Conservation (phyloP, 441 rosid species). For the Kokia cookei region DNA sequence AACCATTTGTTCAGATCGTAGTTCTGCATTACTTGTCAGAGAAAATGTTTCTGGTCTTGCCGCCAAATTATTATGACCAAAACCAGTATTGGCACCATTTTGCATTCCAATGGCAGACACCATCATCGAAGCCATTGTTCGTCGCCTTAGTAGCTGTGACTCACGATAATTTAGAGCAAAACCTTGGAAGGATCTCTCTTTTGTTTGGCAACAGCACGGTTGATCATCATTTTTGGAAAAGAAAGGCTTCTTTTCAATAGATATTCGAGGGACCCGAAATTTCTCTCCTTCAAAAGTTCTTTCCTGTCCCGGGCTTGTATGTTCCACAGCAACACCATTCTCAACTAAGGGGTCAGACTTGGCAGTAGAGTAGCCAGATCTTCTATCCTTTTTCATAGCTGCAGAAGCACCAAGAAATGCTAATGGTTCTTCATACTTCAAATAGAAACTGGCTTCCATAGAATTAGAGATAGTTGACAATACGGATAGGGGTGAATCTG, state of each 20-base stretch:
- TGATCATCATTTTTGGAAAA: slow-evolving; percentile 44
- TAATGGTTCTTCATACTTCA: slow-evolving; percentile 31
- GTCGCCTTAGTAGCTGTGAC: slow-evolving; percentile 47
- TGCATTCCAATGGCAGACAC: slow-evolving; percentile 29
- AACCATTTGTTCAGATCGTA: slow-evolving; percentile 31
- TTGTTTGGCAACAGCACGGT: slow-evolving; percentile 83
- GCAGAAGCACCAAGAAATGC: slow-evolving; percentile 26
- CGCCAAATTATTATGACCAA: slow-evolving; percentile 21
- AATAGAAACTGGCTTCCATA: slow-evolving; percentile 27
- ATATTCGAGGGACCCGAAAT: slow-evolving; percentile 22
- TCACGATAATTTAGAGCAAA: slow-evolving; percentile 41
- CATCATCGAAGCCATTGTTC: slow-evolving; percentile 40
- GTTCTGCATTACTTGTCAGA: slow-evolving; percentile 18
- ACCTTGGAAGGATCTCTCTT: slow-evolving; percentile 51
- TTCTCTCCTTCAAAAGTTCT: slow-evolving; percentile 26
- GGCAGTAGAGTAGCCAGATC: slow-evolving; percentile 25
- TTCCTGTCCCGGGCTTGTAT: slow-evolving; percentile 22
- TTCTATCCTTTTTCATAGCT: slow-evolving; percentile 29
- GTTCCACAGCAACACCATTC: slow-evolving; percentile 30
- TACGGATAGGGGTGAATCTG: slow-evolving; percentile 77
- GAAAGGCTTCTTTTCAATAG: slow-evolving; percentile 46
- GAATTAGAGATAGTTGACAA: slow-evolving; percentile 66
- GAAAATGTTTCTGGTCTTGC: slow-evolving; percentile 30
- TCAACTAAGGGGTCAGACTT: slow-evolving; percentile 26
- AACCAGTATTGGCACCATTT: slow-evolving; percentile 14